Percentiles rank a stretch among this genome's conserved stretches.
phyloP scores from a whole-genome alignment of 1,139 yeast genomes.

The Casaregolazyma lundiana region DNA sequence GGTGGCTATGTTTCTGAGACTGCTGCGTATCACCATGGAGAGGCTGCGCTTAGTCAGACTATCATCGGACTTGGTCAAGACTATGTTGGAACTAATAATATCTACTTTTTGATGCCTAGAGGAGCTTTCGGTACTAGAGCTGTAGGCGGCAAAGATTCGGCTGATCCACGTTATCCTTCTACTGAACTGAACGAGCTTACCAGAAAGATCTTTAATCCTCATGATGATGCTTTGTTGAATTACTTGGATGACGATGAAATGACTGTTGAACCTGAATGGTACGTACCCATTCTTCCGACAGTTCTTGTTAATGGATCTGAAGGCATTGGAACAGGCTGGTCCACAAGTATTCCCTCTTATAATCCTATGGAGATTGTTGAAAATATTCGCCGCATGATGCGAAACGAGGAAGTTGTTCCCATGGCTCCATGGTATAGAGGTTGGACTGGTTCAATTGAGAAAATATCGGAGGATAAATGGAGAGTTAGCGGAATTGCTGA shows the following conservation, averaged over 20 bases:
- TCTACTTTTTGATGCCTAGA: constrained; percentile 79
- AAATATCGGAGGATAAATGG: constrained; percentile 55
- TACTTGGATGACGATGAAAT: constrained; percentile 92
- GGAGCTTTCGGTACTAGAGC: constrained; percentile 98
- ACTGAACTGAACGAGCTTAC: constrained; percentile 81
- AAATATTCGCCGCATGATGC: constrained; percentile 70
- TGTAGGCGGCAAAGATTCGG: constrained; percentile 96
- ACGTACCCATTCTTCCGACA: constrained; percentile 89
- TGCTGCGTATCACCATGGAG: constrained; percentile 97
- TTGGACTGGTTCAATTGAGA: constrained; percentile 82
- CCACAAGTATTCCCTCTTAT: constrained; percentile 85
- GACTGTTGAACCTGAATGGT: constrained; percentile 96
- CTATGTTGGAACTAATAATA: constrained; percentile 87
- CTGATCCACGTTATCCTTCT: constrained; percentile 97
- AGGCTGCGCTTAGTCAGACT: constrained; percentile 78
- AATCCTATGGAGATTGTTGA: constrained; percentile 80
- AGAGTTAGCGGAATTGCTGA: constrained; percentile 76
- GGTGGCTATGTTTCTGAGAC: constrained; percentile 88
- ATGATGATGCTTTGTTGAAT: constrained; percentile 72
- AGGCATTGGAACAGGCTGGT: constrained; percentile 99
- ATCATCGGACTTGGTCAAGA: constrained; percentile 93
- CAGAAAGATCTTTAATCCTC: constrained; percentile 66
- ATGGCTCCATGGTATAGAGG: constrained; percentile 96
- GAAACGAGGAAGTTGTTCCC: constrained; percentile 62
- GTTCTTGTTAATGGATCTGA: constrained; percentile 91